A percentile compares a stretch with the other conserved stretches of the same genome.
These are phyloP conservation scores for Backusella westeae DNA, from an alignment of 192 early-diverging fungal genomes.

Conservation along the genomic window DNA sequence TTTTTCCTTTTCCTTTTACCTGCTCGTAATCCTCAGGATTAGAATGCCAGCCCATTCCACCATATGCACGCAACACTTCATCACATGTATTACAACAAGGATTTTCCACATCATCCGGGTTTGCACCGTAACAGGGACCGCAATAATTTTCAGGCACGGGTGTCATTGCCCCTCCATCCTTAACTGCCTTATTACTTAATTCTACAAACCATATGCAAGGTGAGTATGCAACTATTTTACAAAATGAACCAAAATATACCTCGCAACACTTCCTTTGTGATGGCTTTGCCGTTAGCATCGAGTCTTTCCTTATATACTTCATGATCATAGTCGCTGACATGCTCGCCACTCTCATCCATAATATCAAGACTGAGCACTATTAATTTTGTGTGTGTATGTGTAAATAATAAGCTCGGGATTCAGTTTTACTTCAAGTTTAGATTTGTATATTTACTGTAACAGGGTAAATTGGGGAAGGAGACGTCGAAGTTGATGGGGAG, in stretches of 20 bases:
- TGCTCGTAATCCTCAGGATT: slow-evolving; percentile 79
- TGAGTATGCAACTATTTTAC: background rate
- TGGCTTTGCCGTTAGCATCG: slow-evolving; percentile 59
- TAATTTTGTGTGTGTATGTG: too few relatives aligned
- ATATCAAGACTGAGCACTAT: slow-evolving; percentile 88
- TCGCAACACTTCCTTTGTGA: slow-evolving; percentile 54
- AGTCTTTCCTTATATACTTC: slow-evolving; percentile 78
- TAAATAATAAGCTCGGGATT: background rate
- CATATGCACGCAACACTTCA: slow-evolving; percentile 81
- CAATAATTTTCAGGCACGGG: slow-evolving; percentile 54
- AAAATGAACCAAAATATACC: slow-evolving; percentile 36
- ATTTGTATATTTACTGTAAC: slow-evolving; percentile 57
- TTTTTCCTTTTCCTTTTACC: background rate
- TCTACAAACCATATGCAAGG: slow-evolving; percentile 31
- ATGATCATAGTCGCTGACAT: slow-evolving; percentile 73
- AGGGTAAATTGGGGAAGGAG: slow-evolving; percentile 86
- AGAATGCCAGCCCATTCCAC: slow-evolving; percentile 78
- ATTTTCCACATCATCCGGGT: slow-evolving; percentile 39
- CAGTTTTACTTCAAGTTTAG: background rate
- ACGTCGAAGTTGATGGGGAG: slow-evolving; percentile 87
- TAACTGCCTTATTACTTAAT: slow-evolving; percentile 45
- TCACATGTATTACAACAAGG: slow-evolving; percentile 93
- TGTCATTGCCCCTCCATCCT: background rate
- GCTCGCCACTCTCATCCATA: slow-evolving; percentile 92
- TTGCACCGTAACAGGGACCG: slow-evolving; percentile 82